phyloP scores from a whole-genome alignment of 805 yeast genomes.

The Saturnispora kantuleensis region DNA sequence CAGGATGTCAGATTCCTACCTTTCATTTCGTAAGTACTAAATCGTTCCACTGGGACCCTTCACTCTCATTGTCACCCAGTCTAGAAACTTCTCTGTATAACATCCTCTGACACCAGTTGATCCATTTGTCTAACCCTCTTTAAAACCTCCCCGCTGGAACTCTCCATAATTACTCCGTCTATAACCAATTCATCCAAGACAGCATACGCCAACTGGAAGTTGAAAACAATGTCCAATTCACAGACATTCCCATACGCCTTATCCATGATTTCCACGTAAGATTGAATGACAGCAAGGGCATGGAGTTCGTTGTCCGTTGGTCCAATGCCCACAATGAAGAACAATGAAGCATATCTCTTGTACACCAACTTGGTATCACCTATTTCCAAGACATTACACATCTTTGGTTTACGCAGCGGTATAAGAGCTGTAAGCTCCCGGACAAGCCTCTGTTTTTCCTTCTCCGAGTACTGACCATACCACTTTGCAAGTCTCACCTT shows the following conservation, averaged over 20 bases:
- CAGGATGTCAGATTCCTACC: too few species aligned
- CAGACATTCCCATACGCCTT: slow-evolving; percentile 91
- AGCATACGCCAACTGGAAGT: slow-evolving; percentile 88
- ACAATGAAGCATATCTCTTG: slow-evolving; percentile 86
- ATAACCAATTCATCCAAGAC: slow-evolving; percentile 81
- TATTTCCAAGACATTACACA: slow-evolving; percentile 91
- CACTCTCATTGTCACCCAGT: background rate
- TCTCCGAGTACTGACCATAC: slow-evolving; percentile 77
- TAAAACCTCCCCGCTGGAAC: slow-evolving; percentile 70
- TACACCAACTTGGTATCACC: slow-evolving; percentile 79
- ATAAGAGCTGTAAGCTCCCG: slow-evolving; percentile 82
- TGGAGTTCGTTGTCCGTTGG: slow-evolving; percentile 77
- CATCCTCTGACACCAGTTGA: slow-evolving; percentile 45
- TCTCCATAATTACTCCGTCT: slow-evolving; percentile 82
- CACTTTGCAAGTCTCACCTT: slow-evolving; percentile 89
- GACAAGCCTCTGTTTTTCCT: slow-evolving; percentile 75
- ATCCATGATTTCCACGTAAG: slow-evolving; percentile 96
- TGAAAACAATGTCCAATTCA: slow-evolving; percentile 92
- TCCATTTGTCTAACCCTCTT: slow-evolving; percentile 77
- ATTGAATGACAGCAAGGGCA: slow-evolving; percentile 77
- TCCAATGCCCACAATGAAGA: slow-evolving; percentile 81
- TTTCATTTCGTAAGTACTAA: too few species aligned
- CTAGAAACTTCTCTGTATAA: slow-evolving; percentile 1
- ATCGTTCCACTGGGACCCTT: background rate
- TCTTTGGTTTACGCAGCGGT: slow-evolving; percentile 76